Conservation (phyloP, 768 basidiomycete species). For the Scleroderma bovista region DNA sequence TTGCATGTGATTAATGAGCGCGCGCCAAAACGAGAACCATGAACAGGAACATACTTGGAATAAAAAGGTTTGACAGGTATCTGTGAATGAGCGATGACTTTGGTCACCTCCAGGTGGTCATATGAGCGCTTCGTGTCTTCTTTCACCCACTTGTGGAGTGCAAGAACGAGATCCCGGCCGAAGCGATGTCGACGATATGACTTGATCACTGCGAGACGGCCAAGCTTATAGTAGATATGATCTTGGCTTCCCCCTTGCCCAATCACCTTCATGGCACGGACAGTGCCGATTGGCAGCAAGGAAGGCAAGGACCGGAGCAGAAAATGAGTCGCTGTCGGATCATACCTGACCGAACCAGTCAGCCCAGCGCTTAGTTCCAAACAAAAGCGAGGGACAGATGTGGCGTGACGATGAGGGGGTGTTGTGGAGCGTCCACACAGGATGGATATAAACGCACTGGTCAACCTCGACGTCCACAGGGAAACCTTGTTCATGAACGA, state of each 20-base stretch:
- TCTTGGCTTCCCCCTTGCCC: constrained; percentile 6
- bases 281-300: constrained; percentile 61
- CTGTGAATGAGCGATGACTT: constrained; percentile 65
- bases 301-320: constrained; percentile 63
- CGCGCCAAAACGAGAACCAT: constrained; percentile 10
- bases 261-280: constrained; percentile 43
- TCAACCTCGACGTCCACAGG: constrained; percentile 73
- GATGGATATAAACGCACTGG: constrained; percentile 40
- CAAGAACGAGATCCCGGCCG: constrained; percentile 60
- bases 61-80: constrained; percentile 67
- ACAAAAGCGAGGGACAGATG: constrained; percentile 5
- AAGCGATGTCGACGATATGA: constrained; percentile 59
- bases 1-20: constrained; percentile 23
- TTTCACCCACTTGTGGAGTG: constrained; percentile 55
- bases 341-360: constrained; percentile 38
- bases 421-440: background rate
- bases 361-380: constrained; percentile 6
- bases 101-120: constrained; percentile 23
- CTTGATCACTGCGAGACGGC: constrained; percentile 62
- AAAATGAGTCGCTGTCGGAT: constrained; percentile 63
- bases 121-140: constrained; percentile 29
- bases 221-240: constrained; percentile 59
- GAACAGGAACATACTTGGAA: constrained; percentile 46
- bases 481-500: constrained; percentile 54
- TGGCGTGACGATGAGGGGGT: background rate